Base-by-base conservation (phyloP, 2,329 filamentous ascomycete genomes). In the Arthrobotrys conoides region DNA sequence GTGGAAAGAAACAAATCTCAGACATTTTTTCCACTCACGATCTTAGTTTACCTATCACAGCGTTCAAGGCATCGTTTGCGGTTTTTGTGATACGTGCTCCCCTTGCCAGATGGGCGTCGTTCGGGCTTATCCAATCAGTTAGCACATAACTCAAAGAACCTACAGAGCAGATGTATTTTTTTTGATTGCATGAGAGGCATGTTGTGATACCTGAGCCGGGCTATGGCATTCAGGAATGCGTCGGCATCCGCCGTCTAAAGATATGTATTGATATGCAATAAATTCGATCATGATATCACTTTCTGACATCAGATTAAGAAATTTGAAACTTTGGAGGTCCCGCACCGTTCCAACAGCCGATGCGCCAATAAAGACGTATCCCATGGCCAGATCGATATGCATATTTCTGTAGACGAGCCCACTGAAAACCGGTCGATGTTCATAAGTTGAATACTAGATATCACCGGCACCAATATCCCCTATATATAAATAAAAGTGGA, bases 61-160 rank as follows among this genome's bases (percentile, higher is more conserved):
- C 10, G 51, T 36, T 38, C 24, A 67, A 30, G 24, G 57, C 27
- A 14, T 67, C 51, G 51, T 61, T 57, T 55, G 64, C 49, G 33
- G 36, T 44, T 53, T 44, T 71, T 61, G 70, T 67, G 61, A 67
- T 67, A 67, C 70, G 24, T 72, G 65, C 16, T 6, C 44, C 44
- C 44, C 44, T 18, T 20, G n/a, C 44, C 44, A 20, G 44, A 3
- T 46, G n/a, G n/a, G n/a, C n/a, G n/a, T 46, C n/a, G 16, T 46
- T 20, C 44, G 18, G 44, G 44, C 44, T 46, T 46, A 16, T 6
- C 44, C 44, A 46, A 46, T 46, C 44, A 20, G 18, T 46, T 20
- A 6, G 27, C 27, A 6, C 44, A 8, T 18, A 46, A 4, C 9
- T 1, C 14, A 16, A 20, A 20, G 27, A 6, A 30, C 27, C 27